Evolutionary conservation across 257 asterid species (phyloP).

Genomic region (Anisodus acutangulus): DNA sequence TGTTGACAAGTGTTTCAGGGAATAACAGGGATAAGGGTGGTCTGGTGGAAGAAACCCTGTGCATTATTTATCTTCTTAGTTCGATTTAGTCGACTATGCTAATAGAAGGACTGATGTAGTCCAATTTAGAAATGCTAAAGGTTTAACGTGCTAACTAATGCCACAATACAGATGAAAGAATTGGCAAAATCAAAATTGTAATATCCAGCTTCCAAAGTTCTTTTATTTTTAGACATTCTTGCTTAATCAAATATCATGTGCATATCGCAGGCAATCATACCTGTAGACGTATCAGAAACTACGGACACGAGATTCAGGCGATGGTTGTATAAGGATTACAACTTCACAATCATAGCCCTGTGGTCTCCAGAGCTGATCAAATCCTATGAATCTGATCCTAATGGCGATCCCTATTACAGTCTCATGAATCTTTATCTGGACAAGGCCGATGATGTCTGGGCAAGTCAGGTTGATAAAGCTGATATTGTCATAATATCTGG

Average conservation of each 20-base stretch:
- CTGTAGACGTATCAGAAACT: conserved; percentile 25
- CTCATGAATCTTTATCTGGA: conserved; percentile 34
- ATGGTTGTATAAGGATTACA: conserved; percentile 34
- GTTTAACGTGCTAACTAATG: not conserved
- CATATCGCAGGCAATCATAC: conserved; percentile 29
- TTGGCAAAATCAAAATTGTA: not conserved
- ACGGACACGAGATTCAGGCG: conserved; percentile 36
- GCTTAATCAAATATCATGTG: not conserved
- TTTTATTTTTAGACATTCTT: not conserved
- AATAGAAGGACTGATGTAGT: not conserved
- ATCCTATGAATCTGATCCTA: conserved; percentile 23
- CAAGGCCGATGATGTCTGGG: conserved; percentile 34
- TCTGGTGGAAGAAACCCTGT: not conserved
- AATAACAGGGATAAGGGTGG: not conserved
- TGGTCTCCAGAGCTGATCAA: conserved; percentile 38
- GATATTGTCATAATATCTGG: conserved; percentile 34
- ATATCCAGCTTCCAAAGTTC: not conserved
- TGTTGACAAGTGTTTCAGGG: not conserved
- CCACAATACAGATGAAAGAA: not conserved
- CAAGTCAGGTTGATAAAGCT: conserved; percentile 28
- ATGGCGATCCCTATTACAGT: conserved; percentile 25
- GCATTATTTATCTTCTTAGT: too few species aligned
- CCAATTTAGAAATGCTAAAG: not conserved
- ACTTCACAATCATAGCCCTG: conserved; percentile 33
- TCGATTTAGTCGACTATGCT: not conserved